Base-by-base conservation (phyloP, 768 basidiomycete species). In the Cubamyces lactineus region DNA sequence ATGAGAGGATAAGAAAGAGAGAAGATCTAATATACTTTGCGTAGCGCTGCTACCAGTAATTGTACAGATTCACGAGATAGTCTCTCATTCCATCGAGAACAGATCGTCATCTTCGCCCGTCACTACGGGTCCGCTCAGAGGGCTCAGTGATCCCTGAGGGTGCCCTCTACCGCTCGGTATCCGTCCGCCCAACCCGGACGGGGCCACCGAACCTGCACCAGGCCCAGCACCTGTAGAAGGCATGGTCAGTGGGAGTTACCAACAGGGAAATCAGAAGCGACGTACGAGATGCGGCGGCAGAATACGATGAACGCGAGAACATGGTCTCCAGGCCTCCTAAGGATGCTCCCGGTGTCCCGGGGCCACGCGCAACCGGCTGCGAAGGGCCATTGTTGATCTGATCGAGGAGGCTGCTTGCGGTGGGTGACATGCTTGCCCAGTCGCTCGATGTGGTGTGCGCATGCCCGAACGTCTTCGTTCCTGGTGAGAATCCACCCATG, bases 81-180 rank as follows among this genome's bases (percentile, higher is more conserved):
- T 17, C 30, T 12, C 48, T 56, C 42, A 64, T 34, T 91, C 89
- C 85, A 91, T 86, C 68, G 78, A 79, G 71, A 92, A 92, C 70
- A 91, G 72, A 63, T 80, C 82, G 69, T 88, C 89, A 70, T 88
- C 87, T 62, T 88, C 84, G 38, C 78, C 78, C n/a, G 80, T 84
- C 34, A 81, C 74, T 45, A 85, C 82, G 3, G 87, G 85, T 57
- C 83, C 77, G 67, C 85, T 84, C 59, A 89, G 75, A 54, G 87
- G 87, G 70, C 87, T 88, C 67, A 82, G 71, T 45, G 81, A 76
- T 26, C 76, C 75, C 23, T 69, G 59, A 46, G 71, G 62, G 46
- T 79, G 74, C 74, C 70, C 71, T 41, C 79, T 71, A 51, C 72
- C 71, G 61, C 72, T 77, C 19, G 72, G 59, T 47, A 63, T 71